phyloP scores from a whole-genome alignment of 2,329 filamentous ascomycete genomes.

The Sarocladium brachiariae region DNA sequence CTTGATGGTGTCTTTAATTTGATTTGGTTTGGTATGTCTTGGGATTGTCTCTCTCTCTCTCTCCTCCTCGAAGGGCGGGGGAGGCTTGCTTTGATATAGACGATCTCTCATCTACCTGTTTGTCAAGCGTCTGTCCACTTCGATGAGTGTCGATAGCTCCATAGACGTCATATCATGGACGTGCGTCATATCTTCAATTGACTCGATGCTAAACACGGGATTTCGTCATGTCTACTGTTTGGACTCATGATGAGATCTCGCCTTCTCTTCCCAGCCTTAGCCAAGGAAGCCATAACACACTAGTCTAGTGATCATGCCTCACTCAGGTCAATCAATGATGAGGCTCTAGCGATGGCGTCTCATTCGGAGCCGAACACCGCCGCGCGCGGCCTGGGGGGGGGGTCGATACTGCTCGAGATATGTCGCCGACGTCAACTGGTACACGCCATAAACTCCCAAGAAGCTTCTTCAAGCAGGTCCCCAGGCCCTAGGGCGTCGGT shows the following conservation, averaged over 20 bases:
- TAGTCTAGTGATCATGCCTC: background rate
- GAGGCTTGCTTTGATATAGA: background rate
- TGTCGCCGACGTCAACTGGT: background rate
- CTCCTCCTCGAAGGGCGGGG: too few relatives aligned
- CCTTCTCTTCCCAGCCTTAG: too few relatives aligned
- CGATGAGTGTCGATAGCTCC: background rate
- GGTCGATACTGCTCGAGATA: background rate
- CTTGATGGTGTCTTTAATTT: background rate
- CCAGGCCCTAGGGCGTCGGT: background rate
- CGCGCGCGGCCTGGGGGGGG: background rate
- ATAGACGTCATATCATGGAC: background rate
- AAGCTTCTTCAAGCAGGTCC: background rate
- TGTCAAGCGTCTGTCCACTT: too few relatives aligned
- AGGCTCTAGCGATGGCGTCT: background rate
- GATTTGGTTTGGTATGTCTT: background rate
- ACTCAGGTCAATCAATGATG: background rate
- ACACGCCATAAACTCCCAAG: too few relatives aligned
- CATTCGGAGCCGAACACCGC: background rate
- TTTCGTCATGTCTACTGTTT: background rate
- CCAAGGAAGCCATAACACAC: too few relatives aligned
- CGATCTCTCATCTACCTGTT: too few relatives aligned
- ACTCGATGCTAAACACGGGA: background rate
- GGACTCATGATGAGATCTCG: too few relatives aligned
- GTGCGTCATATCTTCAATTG: background rate
- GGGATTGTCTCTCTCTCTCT: too few relatives aligned